phyloP scores from a whole-genome alignment of 768 basidiomycete species.

The Trametes elegans region DNA sequence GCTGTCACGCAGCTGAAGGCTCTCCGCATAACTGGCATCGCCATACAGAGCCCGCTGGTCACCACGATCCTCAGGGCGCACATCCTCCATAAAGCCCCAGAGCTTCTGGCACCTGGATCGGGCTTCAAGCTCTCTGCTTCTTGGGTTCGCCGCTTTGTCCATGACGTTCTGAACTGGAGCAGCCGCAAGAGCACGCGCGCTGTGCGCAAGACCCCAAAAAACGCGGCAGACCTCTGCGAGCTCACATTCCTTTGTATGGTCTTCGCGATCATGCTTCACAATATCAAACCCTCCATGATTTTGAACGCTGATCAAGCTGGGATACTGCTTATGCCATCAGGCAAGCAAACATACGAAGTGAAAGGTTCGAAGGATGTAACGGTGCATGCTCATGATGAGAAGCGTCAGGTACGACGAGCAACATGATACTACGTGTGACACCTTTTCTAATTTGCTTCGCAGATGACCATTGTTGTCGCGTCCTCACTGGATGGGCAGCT shows the following conservation, averaged over 20 bases:
- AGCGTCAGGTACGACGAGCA: background rate
- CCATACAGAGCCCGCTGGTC: no score
- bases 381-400: background rate
- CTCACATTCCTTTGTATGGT: background rate
- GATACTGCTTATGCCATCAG: background rate
- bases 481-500: background rate
- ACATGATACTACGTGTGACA: no score
- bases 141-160: background rate
- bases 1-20: no score
- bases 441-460: no score
- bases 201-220: background rate
- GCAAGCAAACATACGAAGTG: background rate
- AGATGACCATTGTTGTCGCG: background rate
- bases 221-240: background rate
- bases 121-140: background rate
- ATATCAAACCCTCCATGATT: background rate
- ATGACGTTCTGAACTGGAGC: background rate
- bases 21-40: no score
- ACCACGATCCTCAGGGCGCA: no score
- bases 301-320: background rate
- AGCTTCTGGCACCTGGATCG: background rate
- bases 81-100: no score
- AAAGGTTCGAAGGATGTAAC: background rate
- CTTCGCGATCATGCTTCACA: background rate
- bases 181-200: background rate